Percentiles rank a stretch among this genome's conserved stretches.
Conservation (phyloP, 768 basidiomycete species). For the Lactifluus echinatus region DNA sequence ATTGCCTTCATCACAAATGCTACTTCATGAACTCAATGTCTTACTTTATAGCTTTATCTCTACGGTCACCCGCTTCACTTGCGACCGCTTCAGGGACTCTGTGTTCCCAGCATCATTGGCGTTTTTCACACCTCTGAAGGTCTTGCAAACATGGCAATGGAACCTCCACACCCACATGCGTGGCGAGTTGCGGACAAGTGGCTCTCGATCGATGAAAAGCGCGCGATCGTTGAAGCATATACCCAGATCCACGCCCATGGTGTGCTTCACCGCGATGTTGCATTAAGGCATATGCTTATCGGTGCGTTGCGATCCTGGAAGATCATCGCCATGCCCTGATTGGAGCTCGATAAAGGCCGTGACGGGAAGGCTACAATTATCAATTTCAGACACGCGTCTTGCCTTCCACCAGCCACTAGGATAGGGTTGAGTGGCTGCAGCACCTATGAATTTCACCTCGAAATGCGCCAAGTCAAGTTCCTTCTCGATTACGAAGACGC, state of each 20-base stretch:
- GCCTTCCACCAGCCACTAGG: constrained; percentile 21
- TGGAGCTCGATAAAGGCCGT: constrained; percentile 23
- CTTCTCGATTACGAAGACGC: constrained; percentile 40
- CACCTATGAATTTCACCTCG: constrained; percentile 36
- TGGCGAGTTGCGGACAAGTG: constrained; percentile 51
- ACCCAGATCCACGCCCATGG: constrained; percentile 32
- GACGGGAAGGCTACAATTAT: constrained; percentile 38
- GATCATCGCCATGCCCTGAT: neutral
- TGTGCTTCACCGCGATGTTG: constrained; percentile 27
- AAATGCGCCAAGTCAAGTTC: constrained; percentile 50
- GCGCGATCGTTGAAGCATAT: constrained; percentile 42
- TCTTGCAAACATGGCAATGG: constrained; percentile 38
- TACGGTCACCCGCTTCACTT: constrained; percentile 41
- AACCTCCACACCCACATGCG: constrained; percentile 46
- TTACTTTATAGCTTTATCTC: constrained; percentile 38
- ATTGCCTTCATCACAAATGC: neutral
- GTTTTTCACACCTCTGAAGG: constrained; percentile 34
- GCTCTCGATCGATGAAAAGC: constrained; percentile 48
- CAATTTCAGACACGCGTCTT: constrained; percentile 41
- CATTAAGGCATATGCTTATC: constrained; percentile 41
- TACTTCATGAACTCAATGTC: neutral
- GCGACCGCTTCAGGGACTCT: constrained; percentile 42
- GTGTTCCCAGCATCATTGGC: constrained; percentile 46
- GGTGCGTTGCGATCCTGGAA: constrained; percentile 15
- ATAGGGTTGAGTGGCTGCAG: constrained; percentile 32